Evolutionary conservation across 305 asterid species (phyloP).

Genomic region (Solanum hybrid): DNA sequence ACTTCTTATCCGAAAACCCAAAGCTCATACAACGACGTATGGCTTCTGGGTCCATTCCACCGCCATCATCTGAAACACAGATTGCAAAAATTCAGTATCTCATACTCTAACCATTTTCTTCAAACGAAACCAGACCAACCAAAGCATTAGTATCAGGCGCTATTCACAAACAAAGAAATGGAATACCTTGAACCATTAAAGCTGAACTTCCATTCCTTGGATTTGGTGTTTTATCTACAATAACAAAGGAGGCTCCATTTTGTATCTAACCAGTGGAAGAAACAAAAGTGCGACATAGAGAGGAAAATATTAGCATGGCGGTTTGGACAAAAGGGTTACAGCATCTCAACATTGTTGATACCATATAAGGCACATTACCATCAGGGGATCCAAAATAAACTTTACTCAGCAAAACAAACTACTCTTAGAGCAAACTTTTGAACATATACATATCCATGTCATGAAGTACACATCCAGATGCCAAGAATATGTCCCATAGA

Average conservation of each 20-base stretch:
- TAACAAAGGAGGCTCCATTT: slow-evolving; percentile 71
- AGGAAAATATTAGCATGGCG: slow-evolving; percentile 2
- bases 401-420: not conserved
- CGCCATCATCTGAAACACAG: slow-evolving; percentile 65
- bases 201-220: slow-evolving; percentile 69
- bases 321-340: not conserved
- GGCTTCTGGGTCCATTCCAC: slow-evolving; percentile 90
- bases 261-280: slow-evolving; percentile 44
- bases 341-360: not conserved
- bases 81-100: slow-evolving; percentile 12
- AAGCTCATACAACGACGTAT: slow-evolving; percentile 83
- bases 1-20: slow-evolving; percentile 88
- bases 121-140: slow-evolving; percentile 7
- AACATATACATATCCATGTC: not conserved
- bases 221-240: slow-evolving; percentile 55
- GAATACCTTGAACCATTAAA: slow-evolving; percentile 71
- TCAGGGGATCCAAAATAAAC: not conserved
- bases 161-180: slow-evolving; percentile 8
- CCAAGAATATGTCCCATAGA: not conserved
- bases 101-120: slow-evolving; percentile 8
- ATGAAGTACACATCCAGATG: not conserved
- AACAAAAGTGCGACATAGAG: slow-evolving; percentile 17
- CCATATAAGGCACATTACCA: not conserved
- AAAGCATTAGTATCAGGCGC: not conserved
- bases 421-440: not conserved